Percentiles rank a stretch among this genome's conserved stretches.
phyloP scores from a whole-genome alignment of 352 stramenopile genomes.

The Globisporangium okanoganense region DNA sequence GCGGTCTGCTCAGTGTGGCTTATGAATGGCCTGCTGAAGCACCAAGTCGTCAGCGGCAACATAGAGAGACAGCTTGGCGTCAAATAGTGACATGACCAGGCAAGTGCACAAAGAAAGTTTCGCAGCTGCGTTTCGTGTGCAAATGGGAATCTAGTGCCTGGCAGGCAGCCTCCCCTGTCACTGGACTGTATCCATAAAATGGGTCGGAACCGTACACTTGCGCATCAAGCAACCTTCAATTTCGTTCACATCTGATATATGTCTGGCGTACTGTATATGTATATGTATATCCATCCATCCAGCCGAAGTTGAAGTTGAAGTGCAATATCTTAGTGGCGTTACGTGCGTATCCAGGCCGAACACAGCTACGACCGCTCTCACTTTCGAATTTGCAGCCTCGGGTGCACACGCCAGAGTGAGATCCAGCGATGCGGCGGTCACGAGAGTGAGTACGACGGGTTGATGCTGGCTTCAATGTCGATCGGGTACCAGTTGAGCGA shows the following conservation, averaged over 20 bases:
- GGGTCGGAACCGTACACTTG: slow-evolving; percentile 1
- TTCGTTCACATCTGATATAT: slow-evolving; percentile 2
- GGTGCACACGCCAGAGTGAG: background rate
- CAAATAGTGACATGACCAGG: too few relatives aligned
- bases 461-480: slow-evolving; percentile 1
- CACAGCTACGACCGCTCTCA: background rate
- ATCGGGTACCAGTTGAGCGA: slow-evolving; percentile 13
- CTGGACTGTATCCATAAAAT: background rate
- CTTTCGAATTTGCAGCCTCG: background rate
- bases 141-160: background rate
- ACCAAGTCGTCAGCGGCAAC: background rate
- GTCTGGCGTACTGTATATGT: too few relatives aligned
- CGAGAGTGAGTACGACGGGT: slow-evolving; percentile 8
- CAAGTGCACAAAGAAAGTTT: background rate
- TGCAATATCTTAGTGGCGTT: slow-evolving; percentile 1
- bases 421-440: background rate
- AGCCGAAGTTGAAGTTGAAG: slow-evolving; percentile 1
- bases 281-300: background rate
- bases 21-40: too few relatives aligned
- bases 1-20: too few relatives aligned
- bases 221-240: too few relatives aligned
- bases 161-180: background rate
- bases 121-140: background rate
- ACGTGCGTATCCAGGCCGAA: background rate
- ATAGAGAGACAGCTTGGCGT: background rate